Percentiles rank a stretch among this genome's conserved stretches.
Conservation (phyloP, 2,329 filamentous ascomycete species). For the Xylariaceae sp. region DNA sequence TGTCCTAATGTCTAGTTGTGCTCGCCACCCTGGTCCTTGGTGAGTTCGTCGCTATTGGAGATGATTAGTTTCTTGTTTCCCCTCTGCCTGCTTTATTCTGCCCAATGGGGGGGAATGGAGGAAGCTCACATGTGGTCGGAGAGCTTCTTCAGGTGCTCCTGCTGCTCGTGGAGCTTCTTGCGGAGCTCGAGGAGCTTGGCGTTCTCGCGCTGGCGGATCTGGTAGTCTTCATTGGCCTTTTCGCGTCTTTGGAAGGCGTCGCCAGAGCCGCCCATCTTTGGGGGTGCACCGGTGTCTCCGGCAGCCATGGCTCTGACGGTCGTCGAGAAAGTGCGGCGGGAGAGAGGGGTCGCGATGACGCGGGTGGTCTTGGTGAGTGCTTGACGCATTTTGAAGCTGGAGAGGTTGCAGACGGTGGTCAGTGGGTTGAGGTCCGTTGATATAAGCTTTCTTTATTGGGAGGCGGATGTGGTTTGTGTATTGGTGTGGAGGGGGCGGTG, state of each 20-base stretch:
- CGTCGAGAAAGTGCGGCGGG: constrained; percentile 60
- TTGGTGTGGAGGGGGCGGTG: too few species aligned
- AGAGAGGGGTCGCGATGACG: constrained; percentile 50
- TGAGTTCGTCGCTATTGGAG: constrained; percentile 67
- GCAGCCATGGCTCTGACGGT: constrained; percentile 62
- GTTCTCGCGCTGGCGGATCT: constrained; percentile 83
- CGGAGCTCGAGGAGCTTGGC: constrained; percentile 81
- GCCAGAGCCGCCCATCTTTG: constrained; percentile 50
- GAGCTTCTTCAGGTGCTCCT: constrained; percentile 79
- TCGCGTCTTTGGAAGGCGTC: constrained; percentile 94
- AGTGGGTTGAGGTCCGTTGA: constrained; percentile 4
- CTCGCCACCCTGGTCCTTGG: constrained; percentile 69
- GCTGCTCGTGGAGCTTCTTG: constrained; percentile 72
- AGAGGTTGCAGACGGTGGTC: constrained; percentile 6
- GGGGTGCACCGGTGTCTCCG: constrained; percentile 66
- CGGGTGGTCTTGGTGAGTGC: constrained; percentile 54
- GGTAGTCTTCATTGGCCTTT: constrained; percentile 78
- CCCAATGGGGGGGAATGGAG: not conserved
- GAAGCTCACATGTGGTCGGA: constrained; percentile 77
- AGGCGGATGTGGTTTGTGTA: too few species aligned
- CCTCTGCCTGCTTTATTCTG: not conserved
- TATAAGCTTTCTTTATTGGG: not conserved
- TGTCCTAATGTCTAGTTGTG: constrained; percentile 44
- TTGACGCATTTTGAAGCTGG: constrained; percentile 59
- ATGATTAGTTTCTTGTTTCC: constrained; percentile 9